Base-by-base conservation (phyloP, 2,329 filamentous ascomycete species). In the Talaromyces atroroseus region DNA sequence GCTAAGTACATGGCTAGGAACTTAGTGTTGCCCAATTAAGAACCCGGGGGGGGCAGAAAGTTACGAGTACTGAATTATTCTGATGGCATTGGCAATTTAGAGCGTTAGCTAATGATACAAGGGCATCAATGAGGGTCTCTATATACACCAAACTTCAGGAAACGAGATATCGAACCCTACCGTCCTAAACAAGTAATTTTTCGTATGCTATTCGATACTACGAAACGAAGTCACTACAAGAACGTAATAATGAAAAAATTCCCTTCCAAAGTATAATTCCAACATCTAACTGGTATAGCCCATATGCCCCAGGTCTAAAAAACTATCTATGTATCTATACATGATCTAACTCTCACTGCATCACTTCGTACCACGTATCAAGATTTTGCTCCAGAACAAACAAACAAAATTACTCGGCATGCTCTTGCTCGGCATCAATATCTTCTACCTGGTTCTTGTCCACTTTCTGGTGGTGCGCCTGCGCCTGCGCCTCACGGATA, bases 381-480 rank as follows among this genome's bases (percentile, higher is more conserved):
- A 16, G 16, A 36, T 36, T 29, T 8, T 11, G 7, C 2, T 29
- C 7, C 26, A 29, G 32, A 36, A 16, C 12, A 14, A 14, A 16
- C 12, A 14, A 14, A 16, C 12, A 5, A 29, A 29, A 14, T 36
- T 6, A 36, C 32, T 36, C 32, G 16, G 29, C 29, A 32, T 32
- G 8, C 29, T 32, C 16, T n/a, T 45, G 42, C 1, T 42, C 48
- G 20, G 42, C 49, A 20, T 48, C 44, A n/a, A 38, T 21, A 32
- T 58, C 23, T 21, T 57, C 54, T 3, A 59, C 46, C 49, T 52
- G 50, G 36, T 49, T 54, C 11, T 40, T 38, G n/a, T 57, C 54
- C 40, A 21, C 32, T 38, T 59, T 59, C n/a, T 59, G 54, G n/a
- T 55, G 50, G 40, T 57, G 58, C 2, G 52, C 49, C 42, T 59